Evolutionary conservation across 2,329 filamentous ascomycete species (phyloP).

Genomic region (Alternaria sp.): DNA sequence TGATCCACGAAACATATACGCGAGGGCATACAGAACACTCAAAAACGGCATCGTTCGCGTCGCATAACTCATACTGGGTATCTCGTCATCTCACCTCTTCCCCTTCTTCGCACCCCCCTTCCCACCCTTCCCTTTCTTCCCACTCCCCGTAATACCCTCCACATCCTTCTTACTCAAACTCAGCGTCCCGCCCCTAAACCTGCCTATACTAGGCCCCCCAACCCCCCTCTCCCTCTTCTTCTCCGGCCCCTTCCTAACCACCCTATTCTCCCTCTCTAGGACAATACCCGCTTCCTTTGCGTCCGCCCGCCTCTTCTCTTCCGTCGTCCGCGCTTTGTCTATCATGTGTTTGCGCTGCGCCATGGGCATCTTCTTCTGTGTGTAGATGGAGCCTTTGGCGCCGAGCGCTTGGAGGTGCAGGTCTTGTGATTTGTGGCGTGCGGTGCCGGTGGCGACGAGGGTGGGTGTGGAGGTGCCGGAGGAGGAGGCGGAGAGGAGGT

Average conservation of each 20-base stretch:
- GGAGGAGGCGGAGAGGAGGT: slow-evolving; percentile 72
- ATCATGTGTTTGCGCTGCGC: slow-evolving; percentile 83
- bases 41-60: neutral
- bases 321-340: slow-evolving; percentile 68
- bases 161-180: slow-evolving; percentile 81
- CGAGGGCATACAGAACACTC: neutral
- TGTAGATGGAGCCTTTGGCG: slow-evolving; percentile 74
- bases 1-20: neutral
- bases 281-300: slow-evolving; percentile 91
- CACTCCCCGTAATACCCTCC: slow-evolving; percentile 61
- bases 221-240: slow-evolving; percentile 65
- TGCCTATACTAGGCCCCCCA: slow-evolving; percentile 79
- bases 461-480: slow-evolving; percentile 51
- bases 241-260: slow-evolving; percentile 54
- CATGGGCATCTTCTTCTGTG: slow-evolving; percentile 89
- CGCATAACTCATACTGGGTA: neutral
- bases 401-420: slow-evolving; percentile 82
- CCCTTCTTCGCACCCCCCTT: slow-evolving; percentile 16
- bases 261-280: slow-evolving; percentile 66
- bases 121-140: slow-evolving; percentile 58
- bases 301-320: slow-evolving; percentile 75
- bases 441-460: slow-evolving; percentile 64
- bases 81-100: neutral
- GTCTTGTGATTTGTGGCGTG: slow-evolving; percentile 81
- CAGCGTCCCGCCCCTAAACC: slow-evolving; percentile 78